These are phyloP conservation scores for Zygotorulaspora florentina DNA, from an alignment of 805 yeast species.

Conservation along the genomic window DNA sequence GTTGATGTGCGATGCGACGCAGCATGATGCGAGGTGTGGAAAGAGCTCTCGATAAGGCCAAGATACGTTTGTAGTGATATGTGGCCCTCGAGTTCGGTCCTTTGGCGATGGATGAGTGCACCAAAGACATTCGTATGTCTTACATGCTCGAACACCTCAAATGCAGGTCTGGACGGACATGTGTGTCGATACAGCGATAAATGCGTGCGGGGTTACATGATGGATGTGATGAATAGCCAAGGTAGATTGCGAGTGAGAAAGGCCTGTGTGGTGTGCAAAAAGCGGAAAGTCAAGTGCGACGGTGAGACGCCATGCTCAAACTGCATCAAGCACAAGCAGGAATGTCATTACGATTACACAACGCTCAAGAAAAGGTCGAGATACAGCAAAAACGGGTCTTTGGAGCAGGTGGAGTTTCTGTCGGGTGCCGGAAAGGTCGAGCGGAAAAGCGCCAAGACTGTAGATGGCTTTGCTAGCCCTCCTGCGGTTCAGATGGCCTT, in stretches of 20 bases:
- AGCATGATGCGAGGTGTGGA: too few species aligned
- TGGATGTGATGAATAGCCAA: not conserved
- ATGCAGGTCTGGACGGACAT: too few species aligned
- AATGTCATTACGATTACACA: conserved; percentile 15
- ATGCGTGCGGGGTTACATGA: too few species aligned
- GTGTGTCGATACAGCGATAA: too few species aligned
- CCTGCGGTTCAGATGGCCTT: not conserved
- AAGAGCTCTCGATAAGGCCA: too few species aligned
- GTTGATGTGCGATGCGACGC: too few species aligned
- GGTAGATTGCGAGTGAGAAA: conserved; percentile 19
- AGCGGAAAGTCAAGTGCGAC: conserved; percentile 27
- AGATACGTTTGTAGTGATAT: too few species aligned
- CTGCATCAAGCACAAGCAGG: conserved; percentile 14
- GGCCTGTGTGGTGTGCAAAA: conserved; percentile 25
- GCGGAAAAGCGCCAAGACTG: not conserved
- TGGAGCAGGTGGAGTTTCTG: conserved; percentile 3
- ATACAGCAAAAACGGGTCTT: not conserved
- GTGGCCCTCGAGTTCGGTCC: too few species aligned
- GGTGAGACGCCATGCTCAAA: conserved; percentile 23
- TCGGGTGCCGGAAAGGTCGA: not conserved
- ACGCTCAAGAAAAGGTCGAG: not conserved
- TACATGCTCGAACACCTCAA: too few species aligned
- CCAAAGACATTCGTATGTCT: too few species aligned
- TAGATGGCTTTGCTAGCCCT: not conserved
- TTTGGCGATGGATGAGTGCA: too few species aligned